These are phyloP conservation scores for Stevia rebaudiana DNA, from an alignment of 140 eudicot genomes.

Conservation along the genomic window DNA sequence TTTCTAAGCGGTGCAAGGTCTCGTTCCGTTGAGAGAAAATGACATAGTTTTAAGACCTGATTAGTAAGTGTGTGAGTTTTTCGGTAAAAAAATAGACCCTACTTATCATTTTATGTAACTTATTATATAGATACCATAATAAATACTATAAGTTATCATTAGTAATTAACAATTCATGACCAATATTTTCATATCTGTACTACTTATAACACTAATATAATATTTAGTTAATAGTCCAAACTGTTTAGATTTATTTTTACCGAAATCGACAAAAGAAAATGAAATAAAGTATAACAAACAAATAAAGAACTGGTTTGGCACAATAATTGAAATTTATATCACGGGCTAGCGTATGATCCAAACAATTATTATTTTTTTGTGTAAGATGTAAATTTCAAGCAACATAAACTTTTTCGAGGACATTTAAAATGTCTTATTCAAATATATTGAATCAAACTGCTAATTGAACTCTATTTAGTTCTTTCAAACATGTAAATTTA, in stretches of 20 bases:
- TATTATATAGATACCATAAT: no score
- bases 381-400: conserved; percentile 8
- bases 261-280: not conserved
- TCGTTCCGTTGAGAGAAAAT: no score
- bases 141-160: no score
- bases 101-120: no score
- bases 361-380: not conserved
- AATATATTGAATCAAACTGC: not conserved
- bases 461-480: not conserved
- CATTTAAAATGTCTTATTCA: not conserved
- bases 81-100: no score
- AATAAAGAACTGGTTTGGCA: not conserved
- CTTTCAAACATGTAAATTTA: not conserved
- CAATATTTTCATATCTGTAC: no score
- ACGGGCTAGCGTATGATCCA: conserved; percentile 5
- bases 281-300: not conserved
- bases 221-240: not conserved
- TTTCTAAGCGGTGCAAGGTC: no score
- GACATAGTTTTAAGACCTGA: no score
- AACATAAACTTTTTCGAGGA: not conserved
- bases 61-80: no score
- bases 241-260: no score
- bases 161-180: no score
- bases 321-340: not conserved
- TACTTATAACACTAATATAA: not conserved